phyloP scores from a whole-genome alignment of 495 filamentous ascomycete genomes.

The Lophiostoma macrostomum region DNA sequence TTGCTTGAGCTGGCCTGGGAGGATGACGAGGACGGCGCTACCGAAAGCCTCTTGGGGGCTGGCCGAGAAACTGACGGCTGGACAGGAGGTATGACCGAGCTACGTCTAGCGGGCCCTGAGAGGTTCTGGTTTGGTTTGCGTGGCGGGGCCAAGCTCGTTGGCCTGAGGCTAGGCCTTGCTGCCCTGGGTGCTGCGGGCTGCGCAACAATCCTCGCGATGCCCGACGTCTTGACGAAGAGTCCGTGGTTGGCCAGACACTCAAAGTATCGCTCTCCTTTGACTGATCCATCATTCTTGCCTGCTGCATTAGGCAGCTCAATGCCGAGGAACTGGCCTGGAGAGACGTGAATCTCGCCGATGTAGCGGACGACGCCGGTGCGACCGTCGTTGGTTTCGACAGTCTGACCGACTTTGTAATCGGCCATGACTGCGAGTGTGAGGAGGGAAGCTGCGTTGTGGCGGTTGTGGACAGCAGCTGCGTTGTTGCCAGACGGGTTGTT shows the following conservation, averaged over 20 bases:
- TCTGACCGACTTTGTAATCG: constrained; percentile 51
- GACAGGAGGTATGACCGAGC: too few species aligned
- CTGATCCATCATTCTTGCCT: constrained; percentile 93
- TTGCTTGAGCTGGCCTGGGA: neutral
- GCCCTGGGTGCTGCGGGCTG: constrained; percentile 38
- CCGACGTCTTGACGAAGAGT: constrained; percentile 79
- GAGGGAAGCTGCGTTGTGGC: neutral
- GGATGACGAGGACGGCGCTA: neutral
- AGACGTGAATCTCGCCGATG: constrained; percentile 74
- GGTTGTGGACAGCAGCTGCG: too few species aligned
- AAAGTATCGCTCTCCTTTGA: constrained; percentile 88
- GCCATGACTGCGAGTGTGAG: constrained; percentile 19
- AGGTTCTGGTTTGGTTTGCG: neutral
- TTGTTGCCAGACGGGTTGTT: too few species aligned
- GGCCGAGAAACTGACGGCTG: too few species aligned
- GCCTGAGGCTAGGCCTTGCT: constrained; percentile 44
- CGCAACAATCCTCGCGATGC: constrained; percentile 56
- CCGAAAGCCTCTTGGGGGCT: constrained; percentile 1
- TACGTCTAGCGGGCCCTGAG: too few species aligned
- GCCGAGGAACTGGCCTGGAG: constrained; percentile 81
- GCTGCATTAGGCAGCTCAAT: constrained; percentile 78
- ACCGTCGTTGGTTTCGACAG: constrained; percentile 71
- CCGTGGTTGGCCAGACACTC: constrained; percentile 74
- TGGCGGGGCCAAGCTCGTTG: constrained; percentile 5
- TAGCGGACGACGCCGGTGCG: constrained; percentile 75